phyloP scores from a whole-genome alignment of 1,139 yeast species.

The Saccharomycopsis crataegensis region DNA sequence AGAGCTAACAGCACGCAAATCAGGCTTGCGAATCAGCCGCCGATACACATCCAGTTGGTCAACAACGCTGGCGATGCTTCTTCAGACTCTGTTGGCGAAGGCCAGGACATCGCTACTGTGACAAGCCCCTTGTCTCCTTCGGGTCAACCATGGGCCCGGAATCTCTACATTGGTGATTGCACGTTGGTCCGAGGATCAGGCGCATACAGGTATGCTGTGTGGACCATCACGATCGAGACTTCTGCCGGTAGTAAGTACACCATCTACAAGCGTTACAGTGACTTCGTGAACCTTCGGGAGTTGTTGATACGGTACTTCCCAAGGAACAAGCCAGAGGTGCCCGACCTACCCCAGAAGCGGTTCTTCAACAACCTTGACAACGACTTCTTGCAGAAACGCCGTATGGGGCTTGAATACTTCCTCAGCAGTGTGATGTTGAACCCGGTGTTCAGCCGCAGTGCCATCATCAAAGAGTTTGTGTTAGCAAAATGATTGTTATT shows the following conservation, averaged over 20 bases:
- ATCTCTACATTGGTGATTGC: constrained; percentile 34
- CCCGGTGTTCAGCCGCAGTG: constrained; percentile 45
- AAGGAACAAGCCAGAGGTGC: constrained; percentile 38
- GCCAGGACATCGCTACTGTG: not conserved
- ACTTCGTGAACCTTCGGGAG: constrained; percentile 45
- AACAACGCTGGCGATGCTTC: constrained; percentile 16
- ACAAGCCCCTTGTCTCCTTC: not conserved
- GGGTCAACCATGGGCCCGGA: constrained; percentile 30
- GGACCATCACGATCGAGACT: constrained; percentile 32
- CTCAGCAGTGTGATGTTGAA: constrained; percentile 59
- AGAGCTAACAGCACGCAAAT: constrained; percentile 5
- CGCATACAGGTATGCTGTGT: constrained; percentile 34
- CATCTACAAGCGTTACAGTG: constrained; percentile 57
- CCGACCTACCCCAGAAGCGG: constrained; percentile 63
- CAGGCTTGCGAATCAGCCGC: constrained; percentile 21
- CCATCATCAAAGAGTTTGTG: constrained; percentile 37
- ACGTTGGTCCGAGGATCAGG: constrained; percentile 32
- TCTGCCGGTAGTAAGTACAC: constrained; percentile 36
- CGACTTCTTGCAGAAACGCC: constrained; percentile 52
- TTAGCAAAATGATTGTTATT: not conserved
- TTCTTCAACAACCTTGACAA: constrained; percentile 39
- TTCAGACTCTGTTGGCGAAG: not conserved
- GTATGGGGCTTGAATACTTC: constrained; percentile 71
- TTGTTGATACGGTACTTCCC: constrained; percentile 37
- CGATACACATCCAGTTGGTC: constrained; percentile 24